Conservation (phyloP, 2,329 filamentous ascomycete species). For the Cladosporium sp. region DNA sequence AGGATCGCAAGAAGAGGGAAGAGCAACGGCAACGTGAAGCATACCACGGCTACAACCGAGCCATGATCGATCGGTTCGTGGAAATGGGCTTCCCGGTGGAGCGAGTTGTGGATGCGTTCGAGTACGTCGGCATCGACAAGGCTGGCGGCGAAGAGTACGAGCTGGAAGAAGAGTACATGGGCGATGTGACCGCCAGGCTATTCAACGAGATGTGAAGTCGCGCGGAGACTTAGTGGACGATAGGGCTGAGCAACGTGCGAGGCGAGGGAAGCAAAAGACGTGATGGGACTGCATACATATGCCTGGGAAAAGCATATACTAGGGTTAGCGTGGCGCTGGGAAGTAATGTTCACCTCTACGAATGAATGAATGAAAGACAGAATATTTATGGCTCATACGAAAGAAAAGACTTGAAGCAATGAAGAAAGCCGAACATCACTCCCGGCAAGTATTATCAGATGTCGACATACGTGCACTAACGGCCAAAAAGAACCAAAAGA, state of each 20-base stretch:
- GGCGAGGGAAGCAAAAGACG: too few relatives aligned
- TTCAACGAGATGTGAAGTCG: conserved; percentile 64
- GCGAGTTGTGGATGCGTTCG: conserved; percentile 68
- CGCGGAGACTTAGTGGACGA: background rate
- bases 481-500: too few relatives aligned
- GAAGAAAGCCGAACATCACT: too few relatives aligned
- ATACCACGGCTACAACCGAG: conserved; percentile 82
- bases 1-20: conserved; percentile 51
- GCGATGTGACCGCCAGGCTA: conserved; percentile 79
- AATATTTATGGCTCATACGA: too few relatives aligned
- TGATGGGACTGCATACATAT: conserved; percentile 5
- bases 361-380: conserved; percentile 7
- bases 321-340: conserved; percentile 12
- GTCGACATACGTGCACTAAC: too few relatives aligned
- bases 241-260: too few relatives aligned
- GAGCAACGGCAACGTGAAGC: conserved; percentile 44
- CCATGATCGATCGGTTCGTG: conserved; percentile 76
- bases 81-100: conserved; percentile 89
- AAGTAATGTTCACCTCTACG: background rate
- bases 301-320: background rate
- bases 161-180: conserved; percentile 85
- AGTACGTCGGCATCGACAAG: conserved; percentile 73
- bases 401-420: too few relatives aligned
- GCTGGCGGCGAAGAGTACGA: conserved; percentile 76
- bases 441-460: too few relatives aligned